Base-by-base conservation (phyloP, 805 yeast genomes). In the Saturnispora zaruensis region DNA sequence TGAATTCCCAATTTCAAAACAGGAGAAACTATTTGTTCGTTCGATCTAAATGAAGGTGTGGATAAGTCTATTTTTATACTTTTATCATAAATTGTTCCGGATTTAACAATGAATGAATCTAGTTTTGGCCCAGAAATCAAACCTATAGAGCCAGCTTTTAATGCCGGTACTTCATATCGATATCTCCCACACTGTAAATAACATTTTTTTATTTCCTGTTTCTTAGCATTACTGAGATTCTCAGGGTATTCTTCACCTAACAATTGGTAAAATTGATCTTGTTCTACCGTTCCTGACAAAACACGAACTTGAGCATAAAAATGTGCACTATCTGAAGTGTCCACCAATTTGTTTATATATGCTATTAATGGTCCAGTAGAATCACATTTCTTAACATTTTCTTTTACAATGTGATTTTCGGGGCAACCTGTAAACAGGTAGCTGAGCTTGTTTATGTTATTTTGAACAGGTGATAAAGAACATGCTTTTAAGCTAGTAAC, bases 1-100 rank as follows among this genome's bases (percentile, higher is more conserved):
- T 89, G 95, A 18, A 91, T 76, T 0, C 95, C 89, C 3, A 91
- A 77, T 59, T 88, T 87, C 58, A 87, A 78, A 1, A 85, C 81
- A 0, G 95, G 79, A 44, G 72, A 68, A 6, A 70, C 64, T 3
- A 80, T 63, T 52, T 71, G 73, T 42, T 73, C 72, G 14, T 77
- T 58, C 0, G 73, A 70, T 44, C 62, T 68, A 54, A 75, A 71
- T n/a, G 65, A 62, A 11, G 61, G 59, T n/a, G 48, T 44, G 9
- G 14, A n/a, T 20, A 9, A 25, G 8, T 37, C 11, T 9, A 25
- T 45, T 2, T 45, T 45, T 3, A 62, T 62, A 3, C 61, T 51
- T 4, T 49, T 42, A 7, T 64, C 73, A 55, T 68, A 66, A 0
- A 89, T 65, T 0, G 88, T 76, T 1, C 84, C 91, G 5, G 77